Evolutionary conservation across 208 protist genomes (phyloP), one percentile per base, ranked within the genome.

Genomic region (Acanthamoeba sp.): DNA sequence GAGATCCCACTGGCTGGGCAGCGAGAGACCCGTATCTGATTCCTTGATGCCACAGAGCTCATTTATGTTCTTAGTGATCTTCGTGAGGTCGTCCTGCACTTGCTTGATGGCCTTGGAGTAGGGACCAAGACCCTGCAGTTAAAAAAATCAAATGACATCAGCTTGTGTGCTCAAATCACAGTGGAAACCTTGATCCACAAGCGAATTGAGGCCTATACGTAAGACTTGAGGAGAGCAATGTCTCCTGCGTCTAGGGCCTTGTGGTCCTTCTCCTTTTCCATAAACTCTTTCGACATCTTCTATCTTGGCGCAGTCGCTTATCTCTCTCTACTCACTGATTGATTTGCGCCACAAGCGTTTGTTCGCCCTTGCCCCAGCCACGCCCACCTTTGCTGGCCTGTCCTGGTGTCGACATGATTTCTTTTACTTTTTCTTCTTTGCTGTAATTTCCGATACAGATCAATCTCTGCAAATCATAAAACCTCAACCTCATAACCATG

Each of bases 141-240:
- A 69, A 48, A 93, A 62, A 64, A 32, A 2, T 32, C 50, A 48
- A 22, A 55, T n/a, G 10, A 3, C 1, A 82, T 50, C 27, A 45
- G 62, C 42, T 32, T 42, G 57, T 87, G 9, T 4, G 32, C 45
- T 29, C 38, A 34, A n/a, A n/a, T n/a, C n/a, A n/a, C n/a, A n/a
- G n/a, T n/a, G n/a, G n/a, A n/a, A n/a, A n/a, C n/a, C n/a, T n/a
- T n/a, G n/a, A n/a, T n/a, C n/a, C n/a, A n/a, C n/a, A n/a, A n/a
- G n/a, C 42, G 57, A 6, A 50, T 50, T 62, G 55, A n/a, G 20
- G 14, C 27, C 59, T 95, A 36, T 78, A 97, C 99, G 95, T 99
- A 99, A 22, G 99, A 98, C 95, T 99, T 99, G 40, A 99, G 97
- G 24, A 99, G 94, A n/a, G 98, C 99, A 96, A 99, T 99, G 95